Base-by-base conservation (phyloP, 306 rosid species). In the Fragaria iinumae region DNA sequence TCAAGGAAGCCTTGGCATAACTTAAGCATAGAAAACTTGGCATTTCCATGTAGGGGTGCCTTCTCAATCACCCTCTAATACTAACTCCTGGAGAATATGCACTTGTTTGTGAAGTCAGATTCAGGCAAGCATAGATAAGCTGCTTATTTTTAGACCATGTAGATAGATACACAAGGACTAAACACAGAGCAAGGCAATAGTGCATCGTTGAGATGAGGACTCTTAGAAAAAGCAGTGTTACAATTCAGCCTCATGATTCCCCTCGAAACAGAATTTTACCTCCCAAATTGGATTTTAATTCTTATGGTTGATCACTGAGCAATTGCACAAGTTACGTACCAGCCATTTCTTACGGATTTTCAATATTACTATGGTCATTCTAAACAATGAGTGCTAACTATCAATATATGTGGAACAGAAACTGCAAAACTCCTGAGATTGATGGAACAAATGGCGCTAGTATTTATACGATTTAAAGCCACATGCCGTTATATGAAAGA, bases 391-490 rank as follows among this genome's bases (percentile, higher is more conserved):
- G 49, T 52, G 39, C 21, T 41, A 21, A 39, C 76, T 71, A 77
- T 67, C 41, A 52, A 68, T 66, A 63, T 80, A 82, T 67, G 48
- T 53, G 21, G 81, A 8, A 32, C 32, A 17, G 48, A 55, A 70
- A 66, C 69, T 80, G 80, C 80, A 83, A 66, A 79, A 82, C 79
- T 84, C 71, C 76, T 80, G 68, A 64, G 76, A 78, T 83, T 83
- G 81, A 81, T 63, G 71, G 50, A 83, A 80, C 81, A 27, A 60
- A 66, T 79, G 83, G 77, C 88, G 77, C 88, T 87, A 77, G 77
- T 83, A 77, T 89, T 83, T 73, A 64, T 57, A 74, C 73, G 62
- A 82, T 69, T 77, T 62, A 82, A 47, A 47, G 80, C 84, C 83
- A 68, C 56, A 41, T 32, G 76, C 76, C 79, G 80, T 72, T 76